Evolutionary conservation across 768 basidiomycete species (phyloP).

Genomic region (Suillus occidentalis): DNA sequence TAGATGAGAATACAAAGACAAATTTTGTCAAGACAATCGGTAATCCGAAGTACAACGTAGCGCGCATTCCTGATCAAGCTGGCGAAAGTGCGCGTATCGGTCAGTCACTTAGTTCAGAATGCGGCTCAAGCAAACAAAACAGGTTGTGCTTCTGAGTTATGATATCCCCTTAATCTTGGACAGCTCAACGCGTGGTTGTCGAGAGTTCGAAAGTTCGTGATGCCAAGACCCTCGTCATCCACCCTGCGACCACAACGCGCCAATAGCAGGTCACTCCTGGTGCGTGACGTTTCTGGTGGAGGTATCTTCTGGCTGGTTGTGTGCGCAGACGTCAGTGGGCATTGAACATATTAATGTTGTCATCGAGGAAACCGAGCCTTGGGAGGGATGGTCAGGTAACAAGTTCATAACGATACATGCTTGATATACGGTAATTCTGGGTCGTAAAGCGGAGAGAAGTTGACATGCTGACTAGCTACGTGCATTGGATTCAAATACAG

Average conservation of each 20-base stretch:
- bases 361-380: slow-evolving; percentile 45
- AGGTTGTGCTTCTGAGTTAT: slow-evolving; percentile 62
- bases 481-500: not conserved
- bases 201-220: slow-evolving; percentile 70
- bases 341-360: slow-evolving; percentile 48
- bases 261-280: slow-evolving; percentile 54
- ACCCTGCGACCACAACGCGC: slow-evolving; percentile 62
- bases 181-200: slow-evolving; percentile 51
- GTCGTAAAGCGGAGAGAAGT: not conserved
- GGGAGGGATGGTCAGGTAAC: slow-evolving; percentile 21
- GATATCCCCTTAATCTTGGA: slow-evolving; percentile 41
- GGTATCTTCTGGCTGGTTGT: not conserved
- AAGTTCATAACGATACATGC: not conserved
- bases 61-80: slow-evolving; percentile 48
- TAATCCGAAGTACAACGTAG: slow-evolving; percentile 59
- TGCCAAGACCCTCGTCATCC: slow-evolving; percentile 62
- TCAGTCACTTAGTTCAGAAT: too few relatives aligned
- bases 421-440: not conserved
- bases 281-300: slow-evolving; percentile 27
- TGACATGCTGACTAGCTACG: not conserved
- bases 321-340: slow-evolving; percentile 40
- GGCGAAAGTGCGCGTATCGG: slow-evolving; percentile 41
- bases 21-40: slow-evolving; percentile 61
- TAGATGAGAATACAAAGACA: slow-evolving; percentile 60
- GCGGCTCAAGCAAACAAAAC: not conserved